Conservation (phyloP, 805 yeast species). For the Priceomyces medius region DNA sequence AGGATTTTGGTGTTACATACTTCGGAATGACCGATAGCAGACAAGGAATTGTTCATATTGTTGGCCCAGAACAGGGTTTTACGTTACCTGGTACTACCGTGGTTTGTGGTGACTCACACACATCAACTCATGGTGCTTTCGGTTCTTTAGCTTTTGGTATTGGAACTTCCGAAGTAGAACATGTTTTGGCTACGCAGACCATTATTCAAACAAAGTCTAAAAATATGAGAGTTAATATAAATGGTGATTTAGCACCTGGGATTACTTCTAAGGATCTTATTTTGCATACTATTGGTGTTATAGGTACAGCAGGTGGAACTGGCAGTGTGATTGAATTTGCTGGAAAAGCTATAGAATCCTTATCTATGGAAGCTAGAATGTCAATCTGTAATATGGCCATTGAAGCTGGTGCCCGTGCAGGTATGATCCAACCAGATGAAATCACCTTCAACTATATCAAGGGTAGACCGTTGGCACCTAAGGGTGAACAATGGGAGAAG, state of each 20-base stretch:
- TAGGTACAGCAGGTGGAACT: constrained; percentile 99
- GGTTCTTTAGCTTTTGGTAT: constrained; percentile 98
- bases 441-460: constrained; percentile 83
- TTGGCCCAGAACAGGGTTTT: constrained; percentile 99
- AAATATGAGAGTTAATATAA: constrained; percentile 87
- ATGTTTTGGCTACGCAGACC: constrained; percentile 96
- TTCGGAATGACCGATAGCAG: constrained; percentile 93
- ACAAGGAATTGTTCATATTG: constrained; percentile 98
- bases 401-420: constrained; percentile 99
- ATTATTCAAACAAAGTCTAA: constrained; percentile 91
- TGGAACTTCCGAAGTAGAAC: constrained; percentile 99
- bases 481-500: constrained; percentile 92
- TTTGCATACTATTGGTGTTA: constrained; percentile 90
- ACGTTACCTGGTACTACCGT: constrained; percentile 98
- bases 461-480: constrained; percentile 94
- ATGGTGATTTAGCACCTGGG: constrained; percentile 83
- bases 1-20: constrained; percentile 83
- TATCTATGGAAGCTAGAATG: constrained; percentile 98
- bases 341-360: constrained; percentile 86
- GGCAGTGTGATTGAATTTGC: constrained; percentile 96
- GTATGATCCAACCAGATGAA: constrained; percentile 97
- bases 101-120: constrained; percentile 98
- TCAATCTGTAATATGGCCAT: constrained; percentile 99
- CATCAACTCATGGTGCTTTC: constrained; percentile 98
- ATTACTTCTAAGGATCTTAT: constrained; percentile 95